Base-by-base conservation (phyloP, 257 asterid genomes). In the Penstemon davidsonii region DNA sequence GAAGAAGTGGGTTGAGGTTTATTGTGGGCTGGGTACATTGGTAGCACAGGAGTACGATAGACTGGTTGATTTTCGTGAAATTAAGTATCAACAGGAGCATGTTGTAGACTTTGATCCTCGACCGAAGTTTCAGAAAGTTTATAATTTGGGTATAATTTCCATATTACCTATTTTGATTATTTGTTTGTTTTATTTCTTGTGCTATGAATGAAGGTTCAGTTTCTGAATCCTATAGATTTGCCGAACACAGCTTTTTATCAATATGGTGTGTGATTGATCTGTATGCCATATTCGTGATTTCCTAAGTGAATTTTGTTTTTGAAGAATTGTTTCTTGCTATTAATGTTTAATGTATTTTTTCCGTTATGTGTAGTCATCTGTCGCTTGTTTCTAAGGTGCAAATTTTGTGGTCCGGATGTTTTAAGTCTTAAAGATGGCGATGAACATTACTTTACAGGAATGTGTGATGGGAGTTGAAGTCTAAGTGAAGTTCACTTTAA, bases 1-100 rank as follows among this genome's bases (percentile, higher is more conserved):
- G 90, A 83, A 73, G 80, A 85, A 67, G 81, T 92, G 98, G 98
- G 45, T 73, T 66, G 93, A 86, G 78, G 77, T 87, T 43, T 90
- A 85, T 44, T 87, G 90, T 78, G 88, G 97, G 55, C 85, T 92
- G 52, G 83, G 75, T 65, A 59, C 82, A 6, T n/a, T 15, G 56
- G 83, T 83, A 77, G 78, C 60, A 51, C 65, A 79, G 75, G 87
- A 86, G 73, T 92, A 90, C 10, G 93, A 92, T 79, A 78, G 69
- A 60, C 72, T 90, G 54, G 75, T 59, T 62, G 15, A 43, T 15
- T 13, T 75, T 42, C 66, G 38, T 43, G 65, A 50, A 42, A 68
- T 37, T 50, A 68, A 58, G 52, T 67, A 25, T 44, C 59, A 66
- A 38, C 81, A 75, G 77, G 60, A 74, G 75, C 69, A 62, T 68